Evolutionary conservation across 352 stramenopile species (phyloP).

Genomic region (Phytophthora quininea): DNA sequence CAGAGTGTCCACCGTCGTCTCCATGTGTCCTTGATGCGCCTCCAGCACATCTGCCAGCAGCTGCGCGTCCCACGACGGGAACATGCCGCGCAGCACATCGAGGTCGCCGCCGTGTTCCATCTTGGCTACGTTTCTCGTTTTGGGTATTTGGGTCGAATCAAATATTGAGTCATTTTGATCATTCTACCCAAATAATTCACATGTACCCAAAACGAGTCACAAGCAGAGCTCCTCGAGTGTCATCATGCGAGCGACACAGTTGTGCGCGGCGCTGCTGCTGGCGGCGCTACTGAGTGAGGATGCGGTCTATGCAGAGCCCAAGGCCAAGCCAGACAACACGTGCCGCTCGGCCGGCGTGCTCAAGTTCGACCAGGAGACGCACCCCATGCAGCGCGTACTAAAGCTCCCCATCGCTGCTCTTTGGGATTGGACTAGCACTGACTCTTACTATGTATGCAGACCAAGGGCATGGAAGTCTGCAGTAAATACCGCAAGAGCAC

Average conservation of each 20-base stretch:
- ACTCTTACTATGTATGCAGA: conserved; percentile 29
- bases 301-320: conserved; percentile 28
- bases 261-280: conserved; percentile 29
- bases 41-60: conserved; percentile 68
- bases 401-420: background rate
- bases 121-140: background rate
- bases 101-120: conserved; percentile 73
- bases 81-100: conserved; percentile 71
- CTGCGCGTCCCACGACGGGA: conserved; percentile 73
- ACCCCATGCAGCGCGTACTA: conserved; percentile 67
- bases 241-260: conserved; percentile 25
- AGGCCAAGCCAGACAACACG: conserved; percentile 36
- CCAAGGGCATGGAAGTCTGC: conserved; percentile 73
- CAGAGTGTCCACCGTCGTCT: conserved; percentile 77
- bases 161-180: background rate
- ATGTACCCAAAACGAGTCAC: no score
- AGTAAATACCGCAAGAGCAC: conserved; percentile 84
- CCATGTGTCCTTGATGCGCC: conserved; percentile 67
- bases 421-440: conserved; percentile 3
- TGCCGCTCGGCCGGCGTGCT: conserved; percentile 69
- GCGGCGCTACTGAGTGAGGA: conserved; percentile 15
- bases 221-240: conserved; percentile 2
- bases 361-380: conserved; percentile 71
- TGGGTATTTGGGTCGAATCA: no score
- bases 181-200: background rate